Base-by-base conservation (phyloP, 2,329 filamentous ascomycete genomes). In the Fusarium succisae region DNA sequence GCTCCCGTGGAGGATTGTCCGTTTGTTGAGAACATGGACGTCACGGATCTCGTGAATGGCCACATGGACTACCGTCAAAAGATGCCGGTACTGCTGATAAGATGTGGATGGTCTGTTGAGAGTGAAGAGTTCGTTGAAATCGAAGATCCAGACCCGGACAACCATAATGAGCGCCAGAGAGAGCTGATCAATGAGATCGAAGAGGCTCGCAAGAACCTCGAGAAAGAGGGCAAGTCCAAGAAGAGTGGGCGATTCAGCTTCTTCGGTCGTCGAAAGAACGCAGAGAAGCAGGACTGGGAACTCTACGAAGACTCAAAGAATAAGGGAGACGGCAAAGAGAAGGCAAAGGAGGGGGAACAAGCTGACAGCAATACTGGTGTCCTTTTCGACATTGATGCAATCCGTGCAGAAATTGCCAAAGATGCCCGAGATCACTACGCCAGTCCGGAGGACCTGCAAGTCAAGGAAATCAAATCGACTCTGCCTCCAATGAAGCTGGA, bases 151-250 rank as follows among this genome's bases (percentile, higher is more conserved):
- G 96, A 99, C 79, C 96, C 96, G 1, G 96, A 98, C 1, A 96
- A 97, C 76, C 96, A 98, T 83, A 88, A 90, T 57, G 89, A 94
- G 80, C 89, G 95, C 54, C 96, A 99, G 82, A 89, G 95, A 63
- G 96, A 98, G 82, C 89, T 99, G 47, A 98, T 99, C 80, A 95
- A 93, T 77, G 96, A 99, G 83, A 98, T 99, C 59, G 96, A 98
- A 81, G 95, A 97, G 82, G 96, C 96, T 12, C 90, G 96, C 43
- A 95, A 92, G 80, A 91, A 96, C 78, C 88, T 97, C 8, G 95
- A 98, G 78, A 91, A 90, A 80, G 93, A 96, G 77, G 92, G 91
- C 24, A 91, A 93, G 78, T 91, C 92, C 79, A 86, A 85, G 75
- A 88, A 88, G 77, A 81, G 84, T 45, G 89, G 81, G 15, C 84